Evolutionary conservation across 2,329 filamentous ascomycete species (phyloP).

Genomic region (Chrysosporium queenslandicum): DNA sequence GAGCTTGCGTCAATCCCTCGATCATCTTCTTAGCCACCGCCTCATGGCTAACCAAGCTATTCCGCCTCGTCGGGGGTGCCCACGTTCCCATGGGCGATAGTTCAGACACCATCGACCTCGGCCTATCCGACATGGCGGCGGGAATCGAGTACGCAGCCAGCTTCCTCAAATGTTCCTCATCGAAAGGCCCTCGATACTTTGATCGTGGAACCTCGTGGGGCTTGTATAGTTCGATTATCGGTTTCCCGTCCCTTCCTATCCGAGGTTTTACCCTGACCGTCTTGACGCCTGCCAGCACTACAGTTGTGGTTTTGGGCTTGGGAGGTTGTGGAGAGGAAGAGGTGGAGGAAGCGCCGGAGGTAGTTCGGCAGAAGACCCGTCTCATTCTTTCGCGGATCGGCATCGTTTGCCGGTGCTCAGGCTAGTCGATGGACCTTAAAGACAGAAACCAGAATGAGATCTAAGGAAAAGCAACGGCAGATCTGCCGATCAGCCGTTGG

Average conservation of each 20-base stretch:
- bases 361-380: conserved; percentile 16
- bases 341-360: conserved; percentile 2
- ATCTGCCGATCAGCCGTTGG: background rate
- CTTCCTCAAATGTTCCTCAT: conserved; percentile 36
- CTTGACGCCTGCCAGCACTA: conserved; percentile 24
- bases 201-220: conserved; percentile 40
- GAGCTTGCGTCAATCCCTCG: conserved; percentile 4
- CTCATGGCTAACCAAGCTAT: conserved; percentile 5
- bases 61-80: conserved; percentile 10
- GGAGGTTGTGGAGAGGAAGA: conserved; percentile 5
- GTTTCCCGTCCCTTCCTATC: conserved; percentile 23
- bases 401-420: conserved; percentile 3
- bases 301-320: conserved; percentile 6
- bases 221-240: conserved; percentile 41
- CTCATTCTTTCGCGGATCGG: conserved; percentile 18
- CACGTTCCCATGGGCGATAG: conserved; percentile 28
- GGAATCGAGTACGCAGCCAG: conserved; percentile 38
- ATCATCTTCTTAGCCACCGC: conserved; percentile 1
- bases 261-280: conserved; percentile 9
- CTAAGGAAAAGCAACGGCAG: background rate
- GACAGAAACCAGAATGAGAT: background rate
- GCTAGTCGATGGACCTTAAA: no score
- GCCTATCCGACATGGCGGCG: conserved; percentile 24
- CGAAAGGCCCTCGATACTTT: conserved; percentile 41
- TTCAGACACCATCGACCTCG: conserved; percentile 29